A percentile compares a stretch with the other conserved stretches of the same genome.
These are phyloP conservation scores for Blastobotrys malaysiensis DNA, from an alignment of 1,139 yeast genomes.

Conservation along the genomic window DNA sequence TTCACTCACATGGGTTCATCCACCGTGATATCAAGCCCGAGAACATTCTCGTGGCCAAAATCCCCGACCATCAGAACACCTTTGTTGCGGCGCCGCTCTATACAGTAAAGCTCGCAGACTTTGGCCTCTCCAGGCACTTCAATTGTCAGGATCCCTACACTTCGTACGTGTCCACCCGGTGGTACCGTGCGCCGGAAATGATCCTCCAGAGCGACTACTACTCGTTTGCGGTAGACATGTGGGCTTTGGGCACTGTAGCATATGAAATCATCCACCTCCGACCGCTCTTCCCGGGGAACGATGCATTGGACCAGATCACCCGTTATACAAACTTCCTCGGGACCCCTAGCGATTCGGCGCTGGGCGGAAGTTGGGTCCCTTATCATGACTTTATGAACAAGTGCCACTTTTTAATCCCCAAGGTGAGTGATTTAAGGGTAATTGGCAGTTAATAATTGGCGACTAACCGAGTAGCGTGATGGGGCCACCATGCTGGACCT, in stretches of 20 bases:
- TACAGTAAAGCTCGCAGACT: constrained; percentile 81
- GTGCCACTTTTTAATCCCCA: neutral
- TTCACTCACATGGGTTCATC: constrained; percentile 67
- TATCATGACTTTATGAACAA: constrained; percentile 11
- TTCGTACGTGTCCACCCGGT: constrained; percentile 85
- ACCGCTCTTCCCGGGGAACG: constrained; percentile 81
- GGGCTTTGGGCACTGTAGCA: constrained; percentile 92
- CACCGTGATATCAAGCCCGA: constrained; percentile 95
- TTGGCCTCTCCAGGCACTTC: constrained; percentile 75
- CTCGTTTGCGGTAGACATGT: constrained; percentile 76
- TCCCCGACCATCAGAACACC: constrained; percentile 1
- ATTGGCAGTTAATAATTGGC: no score
- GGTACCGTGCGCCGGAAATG: constrained; percentile 96
- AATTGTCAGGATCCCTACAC: constrained; percentile 49
- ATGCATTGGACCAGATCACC: constrained; percentile 73
- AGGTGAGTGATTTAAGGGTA: no score
- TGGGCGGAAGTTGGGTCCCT: constrained; percentile 28
- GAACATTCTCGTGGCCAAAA: constrained; percentile 60
- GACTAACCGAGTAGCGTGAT: neutral
- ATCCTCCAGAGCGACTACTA: constrained; percentile 62
- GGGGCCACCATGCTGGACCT: neutral
- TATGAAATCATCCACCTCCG: constrained; percentile 68
- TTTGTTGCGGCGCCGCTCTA: neutral
- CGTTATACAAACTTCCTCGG: constrained; percentile 66
- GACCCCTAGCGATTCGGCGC: constrained; percentile 22